Evolutionary conservation across 352 stramenopile species (phyloP), one percentile per base, ranked within the genome.

Genomic region (Peronospora destructor): DNA sequence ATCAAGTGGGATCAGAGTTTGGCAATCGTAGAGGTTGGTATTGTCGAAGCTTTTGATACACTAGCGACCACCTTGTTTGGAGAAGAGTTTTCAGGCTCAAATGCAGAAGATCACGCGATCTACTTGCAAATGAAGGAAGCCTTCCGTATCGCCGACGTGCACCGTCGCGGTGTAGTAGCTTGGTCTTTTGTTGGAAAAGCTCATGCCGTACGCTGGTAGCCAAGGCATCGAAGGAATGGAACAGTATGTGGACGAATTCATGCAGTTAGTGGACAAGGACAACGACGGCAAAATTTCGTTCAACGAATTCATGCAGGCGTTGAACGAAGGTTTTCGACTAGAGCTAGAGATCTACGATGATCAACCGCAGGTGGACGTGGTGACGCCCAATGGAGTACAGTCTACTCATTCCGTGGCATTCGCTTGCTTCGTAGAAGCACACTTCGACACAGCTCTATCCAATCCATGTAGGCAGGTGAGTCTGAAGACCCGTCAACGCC

Each of bases 71-170:
- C 19, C 56, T 39, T 39, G 33, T 39, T 39, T 3, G 33, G 33
- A 39, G 33, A 39, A 21, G 33, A 39, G 33, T 39, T 39, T 17
- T 14, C 33, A 14, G 33, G 33, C n/a, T 39, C 33, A 21, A 65
- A 75, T 5, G 64, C 62, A 2, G 72, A 83, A 16, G 67, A 88
- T 35, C 80, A 73, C 26, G 70, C 76, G 3, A 70, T 86, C 34
- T 88, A 85, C 30, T 60, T 88, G 68, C 74, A 88, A 29, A 85
- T 88, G 74, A 85, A 85, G 40, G 74, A 88, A 32, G 76, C 76
- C 3, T 88, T 88, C 45, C 73, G 76, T 4, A 52, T 82, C 12
- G 74, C 76, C 0, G 76, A 87, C 37, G 73, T 73, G 33, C 61
- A 88, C 39, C 69, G 65, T n/a, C 68, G 64, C 30, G 76, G 76